phyloP scores from a whole-genome alignment of 1,284 basidiomycete genomes.

The Austroboletus novae-zelandiae region DNA sequence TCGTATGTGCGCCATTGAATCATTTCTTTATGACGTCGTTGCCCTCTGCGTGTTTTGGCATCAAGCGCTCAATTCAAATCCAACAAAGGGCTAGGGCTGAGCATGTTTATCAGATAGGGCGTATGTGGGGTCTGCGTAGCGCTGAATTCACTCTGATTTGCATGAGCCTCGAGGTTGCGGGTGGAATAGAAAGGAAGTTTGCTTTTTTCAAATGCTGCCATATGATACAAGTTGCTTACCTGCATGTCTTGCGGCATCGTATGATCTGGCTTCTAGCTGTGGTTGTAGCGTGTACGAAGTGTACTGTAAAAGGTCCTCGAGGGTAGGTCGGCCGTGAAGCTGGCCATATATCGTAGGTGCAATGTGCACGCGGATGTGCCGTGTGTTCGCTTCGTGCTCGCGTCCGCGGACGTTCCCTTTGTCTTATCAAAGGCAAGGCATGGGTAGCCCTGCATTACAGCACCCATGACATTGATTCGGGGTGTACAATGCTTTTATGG shows the following conservation, averaged over 20 bases:
- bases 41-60: background rate
- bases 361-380: background rate
- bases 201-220: background rate
- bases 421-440: background rate
- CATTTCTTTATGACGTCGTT: background rate
- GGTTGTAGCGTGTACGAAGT: no score
- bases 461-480: background rate
- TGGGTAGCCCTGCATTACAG: background rate
- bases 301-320: no score
- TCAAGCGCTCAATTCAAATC: background rate
- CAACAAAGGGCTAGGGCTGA: background rate
- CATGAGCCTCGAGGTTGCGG: background rate
- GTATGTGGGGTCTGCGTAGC: no score
- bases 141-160: no score
- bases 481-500: background rate
- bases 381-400: background rate
- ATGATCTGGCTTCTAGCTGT: background rate
- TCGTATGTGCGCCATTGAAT: background rate
- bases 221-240: background rate
- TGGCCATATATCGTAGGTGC: background rate
- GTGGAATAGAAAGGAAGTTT: background rate
- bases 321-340: no score
- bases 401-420: background rate
- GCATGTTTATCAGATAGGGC: background rate
- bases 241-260: background rate